A percentile compares a stretch with the other conserved stretches of the same genome.
These are phyloP conservation scores for Bullera alba DNA, from an alignment of 768 basidiomycete genomes.

Conservation along the genomic window DNA sequence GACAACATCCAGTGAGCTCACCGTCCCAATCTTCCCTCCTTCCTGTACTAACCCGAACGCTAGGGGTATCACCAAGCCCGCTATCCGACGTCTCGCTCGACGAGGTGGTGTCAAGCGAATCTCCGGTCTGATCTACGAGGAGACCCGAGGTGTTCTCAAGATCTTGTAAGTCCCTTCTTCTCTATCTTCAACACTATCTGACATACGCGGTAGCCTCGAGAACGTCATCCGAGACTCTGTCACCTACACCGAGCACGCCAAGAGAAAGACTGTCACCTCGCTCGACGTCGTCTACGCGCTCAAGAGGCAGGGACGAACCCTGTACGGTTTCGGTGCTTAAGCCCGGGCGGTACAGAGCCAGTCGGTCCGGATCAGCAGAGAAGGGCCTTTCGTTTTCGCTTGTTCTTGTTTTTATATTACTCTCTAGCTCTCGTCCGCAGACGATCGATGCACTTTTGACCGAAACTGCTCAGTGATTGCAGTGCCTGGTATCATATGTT, in stretches of 20 bases:
- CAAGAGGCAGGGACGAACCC: conserved; percentile 57
- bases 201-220: conserved; percentile 25
- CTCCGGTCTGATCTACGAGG: conserved; percentile 72
- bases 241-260: conserved; percentile 97
- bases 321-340: conserved; percentile 56
- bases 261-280: conserved; percentile 53
- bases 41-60: not conserved
- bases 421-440: not conserved
- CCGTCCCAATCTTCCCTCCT: not conserved
- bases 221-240: conserved; percentile 85
- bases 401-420: not conserved
- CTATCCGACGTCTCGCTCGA: conserved; percentile 85
- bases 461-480: no score
- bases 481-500: no score
- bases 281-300: conserved; percentile 61
- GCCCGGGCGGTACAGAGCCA: no score
- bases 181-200: not conserved
- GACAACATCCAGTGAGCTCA: conserved; percentile 47
- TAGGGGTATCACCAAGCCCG: conserved; percentile 78
- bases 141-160: conserved; percentile 91
- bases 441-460: not conserved
- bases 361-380: no score
- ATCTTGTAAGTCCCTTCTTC: conserved; percentile 57
- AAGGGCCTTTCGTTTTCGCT: not conserved
- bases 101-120: conserved; percentile 87